A percentile compares a stretch with the other conserved stretches of the same genome.
These are phyloP conservation scores for Boletus subparvulus DNA, from an alignment of 768 basidiomycete species.

Conservation along the genomic window DNA sequence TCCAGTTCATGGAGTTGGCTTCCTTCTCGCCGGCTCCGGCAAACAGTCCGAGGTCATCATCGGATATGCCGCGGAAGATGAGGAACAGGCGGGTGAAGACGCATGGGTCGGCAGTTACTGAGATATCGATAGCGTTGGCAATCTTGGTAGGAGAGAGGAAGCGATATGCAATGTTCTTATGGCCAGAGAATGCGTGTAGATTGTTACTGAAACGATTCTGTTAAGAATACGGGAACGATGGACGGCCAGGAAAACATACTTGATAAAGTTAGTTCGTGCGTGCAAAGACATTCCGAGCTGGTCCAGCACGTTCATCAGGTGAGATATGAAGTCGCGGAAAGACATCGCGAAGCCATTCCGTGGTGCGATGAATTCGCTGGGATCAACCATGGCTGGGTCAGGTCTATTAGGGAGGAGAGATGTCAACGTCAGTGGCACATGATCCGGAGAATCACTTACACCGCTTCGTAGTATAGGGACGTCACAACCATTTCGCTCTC, in stretches of 20 bases:
- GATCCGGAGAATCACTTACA: slow-evolving; percentile 46
- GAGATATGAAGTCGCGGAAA: slow-evolving; percentile 75
- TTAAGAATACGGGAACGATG: slow-evolving; percentile 1
- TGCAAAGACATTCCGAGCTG: slow-evolving; percentile 82
- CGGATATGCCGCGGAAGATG: slow-evolving; percentile 78
- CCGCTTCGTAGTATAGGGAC: slow-evolving; percentile 81
- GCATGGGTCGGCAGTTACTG: slow-evolving; percentile 77
- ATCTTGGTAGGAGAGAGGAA: slow-evolving; percentile 78
- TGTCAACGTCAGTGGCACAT: background rate
- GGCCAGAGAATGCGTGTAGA: slow-evolving; percentile 65
- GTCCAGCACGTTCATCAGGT: slow-evolving; percentile 79
- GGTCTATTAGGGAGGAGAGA: slow-evolving; percentile 50
- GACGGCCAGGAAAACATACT: slow-evolving; percentile 43
- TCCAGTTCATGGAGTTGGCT: slow-evolving; percentile 78
- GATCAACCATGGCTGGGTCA: slow-evolving; percentile 73
- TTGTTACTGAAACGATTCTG: slow-evolving; percentile 55
- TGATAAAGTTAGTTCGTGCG: slow-evolving; percentile 80
- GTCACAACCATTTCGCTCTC: slow-evolving; percentile 79
- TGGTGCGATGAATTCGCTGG: slow-evolving; percentile 74
- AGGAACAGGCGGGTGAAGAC: slow-evolving; percentile 83
- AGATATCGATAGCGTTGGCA: slow-evolving; percentile 84
- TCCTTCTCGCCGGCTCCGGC: slow-evolving; percentile 84
- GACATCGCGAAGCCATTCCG: slow-evolving; percentile 87
- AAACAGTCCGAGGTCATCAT: slow-evolving; percentile 76
- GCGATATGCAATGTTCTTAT: slow-evolving; percentile 90